Conservation (phyloP, 2,329 filamentous ascomycete species). For the Nectriaceae sp. region DNA sequence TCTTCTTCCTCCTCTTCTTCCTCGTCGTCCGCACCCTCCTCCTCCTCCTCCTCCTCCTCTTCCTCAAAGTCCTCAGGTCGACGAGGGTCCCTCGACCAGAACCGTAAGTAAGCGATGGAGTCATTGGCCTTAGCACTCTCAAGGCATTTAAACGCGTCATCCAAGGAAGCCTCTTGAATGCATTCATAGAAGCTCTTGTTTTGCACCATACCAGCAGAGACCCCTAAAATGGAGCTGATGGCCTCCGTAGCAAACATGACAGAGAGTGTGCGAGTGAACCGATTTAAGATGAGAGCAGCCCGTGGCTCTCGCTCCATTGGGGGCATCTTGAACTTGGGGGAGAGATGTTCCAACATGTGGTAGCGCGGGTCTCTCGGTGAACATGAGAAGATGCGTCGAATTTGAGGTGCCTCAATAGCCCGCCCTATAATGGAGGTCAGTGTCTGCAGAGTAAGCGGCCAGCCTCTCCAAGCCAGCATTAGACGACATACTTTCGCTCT, state of each 20-base stretch:
- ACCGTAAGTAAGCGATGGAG: conserved; percentile 86
- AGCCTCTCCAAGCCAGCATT: neutral
- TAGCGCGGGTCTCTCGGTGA: conserved; percentile 83
- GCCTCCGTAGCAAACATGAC: conserved; percentile 87
- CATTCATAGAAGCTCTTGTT: conserved; percentile 86
- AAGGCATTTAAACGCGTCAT: conserved; percentile 75
- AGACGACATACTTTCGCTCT: conserved; percentile 69
- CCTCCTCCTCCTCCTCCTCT: conserved; percentile 43
- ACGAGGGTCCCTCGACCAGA: conserved; percentile 78
- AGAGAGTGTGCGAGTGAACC: conserved; percentile 79
- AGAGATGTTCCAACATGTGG: conserved; percentile 85
- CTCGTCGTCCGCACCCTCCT: conserved; percentile 41
- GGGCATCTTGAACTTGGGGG: conserved; percentile 72
- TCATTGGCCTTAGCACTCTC: conserved; percentile 89
- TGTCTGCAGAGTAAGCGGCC: conserved; percentile 1
- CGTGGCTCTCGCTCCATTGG: conserved; percentile 73
- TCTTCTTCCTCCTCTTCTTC: conserved; percentile 7
- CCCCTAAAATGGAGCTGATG: conserved; percentile 72
- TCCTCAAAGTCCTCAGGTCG: conserved; percentile 52
- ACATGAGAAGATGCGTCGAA: conserved; percentile 77
- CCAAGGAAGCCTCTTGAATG: conserved; percentile 75
- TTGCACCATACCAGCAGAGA: conserved; percentile 67
- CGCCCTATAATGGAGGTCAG: conserved; percentile 55
- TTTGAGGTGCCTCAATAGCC: conserved; percentile 74
- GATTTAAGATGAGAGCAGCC: conserved; percentile 81